Evolutionary conservation across 345 rosid genomes (phyloP), one percentile per base, ranked within the genome.

Genomic region (Clausena lansium): DNA sequence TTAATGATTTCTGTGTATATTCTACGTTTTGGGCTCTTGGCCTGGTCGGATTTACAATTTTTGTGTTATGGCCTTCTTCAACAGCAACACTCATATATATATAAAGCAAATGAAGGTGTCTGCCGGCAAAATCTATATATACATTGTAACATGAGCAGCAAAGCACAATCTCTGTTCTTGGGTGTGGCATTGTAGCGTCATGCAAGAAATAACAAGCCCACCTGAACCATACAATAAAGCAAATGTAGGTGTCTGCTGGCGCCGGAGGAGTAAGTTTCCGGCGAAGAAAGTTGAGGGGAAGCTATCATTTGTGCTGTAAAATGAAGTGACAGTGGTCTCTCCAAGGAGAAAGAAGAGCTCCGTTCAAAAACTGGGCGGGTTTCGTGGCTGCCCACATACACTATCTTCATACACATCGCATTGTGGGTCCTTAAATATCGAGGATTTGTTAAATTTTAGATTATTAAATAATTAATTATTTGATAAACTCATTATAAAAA

Each of bases 231-330:
- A 14, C 24, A 50, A 71, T 7, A 47, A 47, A 70, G 30, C 1
- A 19, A 38, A 7, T 30, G 58, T 0, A 33, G 20, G 39, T 58
- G 70, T 13, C 25, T 55, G 24, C 47, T 30, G 77, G 78, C 17
- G 17, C 59, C 70, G 80, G 71, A 71, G 55, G 2, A 33, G 67
- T 47, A 78, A 63, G 50, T 15, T 65, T 35, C 77, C 66, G 72
- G 72, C 65, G 30, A 71, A 33, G 61, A 54, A 60, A 82, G 55
- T 19, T 70, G 54, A 41, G n/a, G 67, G 62, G 30, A 66, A 61
- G 33, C 45, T 75, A 17, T 30, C 71, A 70, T 10, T 57, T 2
- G n/a, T 77, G n/a, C 45, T 28, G 10, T 13, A 10, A 9, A 32
- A 11, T 45, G 17, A 11, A 45, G 0, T 11, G 50, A 13, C 50